phyloP scores from a whole-genome alignment of 371 early-diverging fungal species.

The Saksenaea vasiformis region DNA sequence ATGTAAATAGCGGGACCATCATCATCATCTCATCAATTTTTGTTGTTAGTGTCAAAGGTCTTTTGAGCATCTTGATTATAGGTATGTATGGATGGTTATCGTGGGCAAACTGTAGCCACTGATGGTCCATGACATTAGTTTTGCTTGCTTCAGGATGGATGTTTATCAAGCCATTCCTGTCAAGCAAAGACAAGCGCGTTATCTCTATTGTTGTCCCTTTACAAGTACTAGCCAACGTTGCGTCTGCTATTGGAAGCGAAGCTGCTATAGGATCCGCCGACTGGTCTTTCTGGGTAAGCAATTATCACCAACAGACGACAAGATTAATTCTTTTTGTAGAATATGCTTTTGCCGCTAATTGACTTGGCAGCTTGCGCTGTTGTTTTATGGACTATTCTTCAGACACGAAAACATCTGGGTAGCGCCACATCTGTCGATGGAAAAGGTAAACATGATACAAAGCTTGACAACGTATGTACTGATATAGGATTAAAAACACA shows the following conservation, averaged over 20 bases:
- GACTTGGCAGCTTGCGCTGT: constrained; percentile 54
- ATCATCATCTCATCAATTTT: not conserved
- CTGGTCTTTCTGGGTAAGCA: constrained; percentile 56
- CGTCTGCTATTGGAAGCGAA: constrained; percentile 50
- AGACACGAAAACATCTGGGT: constrained; percentile 53
- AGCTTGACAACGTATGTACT: not conserved
- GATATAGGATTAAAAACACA: not conserved
- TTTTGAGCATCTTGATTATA: constrained; percentile 59
- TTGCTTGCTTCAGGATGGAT: constrained; percentile 64
- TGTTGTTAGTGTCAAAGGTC: constrained; percentile 46
- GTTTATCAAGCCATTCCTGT: constrained; percentile 62
- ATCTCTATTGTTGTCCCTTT: constrained; percentile 56
- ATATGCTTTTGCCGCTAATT: constrained; percentile 48
- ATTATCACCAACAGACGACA: not conserved
- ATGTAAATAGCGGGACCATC: constrained; percentile 1
- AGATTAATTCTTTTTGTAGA: constrained; percentile 20
- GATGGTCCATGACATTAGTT: constrained; percentile 22
- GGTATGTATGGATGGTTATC: constrained; percentile 27
- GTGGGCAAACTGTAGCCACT: not conserved
- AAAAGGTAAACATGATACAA: constrained; percentile 38
- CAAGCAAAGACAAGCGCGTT: constrained; percentile 55
- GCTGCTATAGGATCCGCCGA: constrained; percentile 55
- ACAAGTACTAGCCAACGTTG: constrained; percentile 58
- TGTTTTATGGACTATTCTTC: constrained; percentile 56
- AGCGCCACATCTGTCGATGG: constrained; percentile 51